Conservation (phyloP, 2,329 filamentous ascomycete species). For the Microsporum canis region DNA sequence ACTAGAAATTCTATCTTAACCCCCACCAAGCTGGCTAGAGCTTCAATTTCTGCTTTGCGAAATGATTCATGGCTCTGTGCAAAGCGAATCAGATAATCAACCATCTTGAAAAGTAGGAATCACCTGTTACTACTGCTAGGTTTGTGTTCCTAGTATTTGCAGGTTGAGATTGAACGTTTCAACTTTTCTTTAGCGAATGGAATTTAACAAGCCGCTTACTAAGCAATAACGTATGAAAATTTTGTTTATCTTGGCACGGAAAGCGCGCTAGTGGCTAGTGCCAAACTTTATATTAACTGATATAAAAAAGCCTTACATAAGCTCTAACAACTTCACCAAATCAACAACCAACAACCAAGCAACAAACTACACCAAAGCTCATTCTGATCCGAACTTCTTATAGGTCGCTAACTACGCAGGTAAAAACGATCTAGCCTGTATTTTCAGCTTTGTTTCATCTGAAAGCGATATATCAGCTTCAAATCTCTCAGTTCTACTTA, state of each 20-base stretch:
- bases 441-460: too few relatives aligned
- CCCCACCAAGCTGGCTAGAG: constrained; percentile 59
- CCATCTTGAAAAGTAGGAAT: constrained; percentile 17
- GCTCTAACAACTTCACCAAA: too few relatives aligned
- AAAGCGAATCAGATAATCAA: constrained; percentile 80
- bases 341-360: too few relatives aligned
- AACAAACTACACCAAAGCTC: too few relatives aligned
- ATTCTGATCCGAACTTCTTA: too few relatives aligned
- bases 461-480: too few relatives aligned
- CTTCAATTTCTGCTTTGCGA: constrained; percentile 68
- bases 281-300: too few relatives aligned
- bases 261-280: not conserved
- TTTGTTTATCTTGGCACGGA: not conserved
- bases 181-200: not conserved
- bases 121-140: not conserved
- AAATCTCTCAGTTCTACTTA: too few relatives aligned
- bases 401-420: too few relatives aligned
- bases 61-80: constrained; percentile 88
- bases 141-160: not conserved
- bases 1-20: constrained; percentile 60
- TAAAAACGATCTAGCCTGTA: too few relatives aligned
- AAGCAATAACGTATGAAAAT: not conserved
- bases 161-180: not conserved
- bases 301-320: too few relatives aligned
- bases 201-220: not conserved